A percentile compares a stretch with the other conserved stretches of the same genome.
Conservation (phyloP, 2,329 filamentous ascomycete genomes). For the Arthroderma sp. region DNA sequence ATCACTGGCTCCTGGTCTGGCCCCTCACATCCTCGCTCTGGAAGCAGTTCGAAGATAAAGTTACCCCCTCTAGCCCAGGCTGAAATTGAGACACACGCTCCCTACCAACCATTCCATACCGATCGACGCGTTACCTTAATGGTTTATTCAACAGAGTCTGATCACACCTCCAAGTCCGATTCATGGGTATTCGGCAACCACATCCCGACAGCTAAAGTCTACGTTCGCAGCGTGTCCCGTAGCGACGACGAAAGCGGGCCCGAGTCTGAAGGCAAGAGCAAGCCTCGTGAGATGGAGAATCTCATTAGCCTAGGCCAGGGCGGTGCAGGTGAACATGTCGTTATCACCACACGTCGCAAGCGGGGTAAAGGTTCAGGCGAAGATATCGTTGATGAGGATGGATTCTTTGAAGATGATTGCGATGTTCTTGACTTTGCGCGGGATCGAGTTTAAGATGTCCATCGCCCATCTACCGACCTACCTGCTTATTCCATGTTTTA, state of each 20-base stretch:
- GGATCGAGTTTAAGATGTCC: slow-evolving; percentile 36
- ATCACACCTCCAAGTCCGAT: slow-evolving; percentile 28
- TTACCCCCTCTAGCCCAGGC: slow-evolving; percentile 56
- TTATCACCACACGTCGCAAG: slow-evolving; percentile 66
- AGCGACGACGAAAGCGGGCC: slow-evolving; percentile 31
- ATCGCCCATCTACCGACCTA: background rate
- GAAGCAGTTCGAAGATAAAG: slow-evolving; percentile 29
- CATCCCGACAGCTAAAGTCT: slow-evolving; percentile 38
- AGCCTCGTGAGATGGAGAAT: slow-evolving; percentile 34
- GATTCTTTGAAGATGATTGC: slow-evolving; percentile 85
- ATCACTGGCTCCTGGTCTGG: slow-evolving; percentile 33
- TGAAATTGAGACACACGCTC: slow-evolving; percentile 89
- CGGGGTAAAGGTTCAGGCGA: slow-evolving; percentile 29
- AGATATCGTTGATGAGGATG: slow-evolving; percentile 40
- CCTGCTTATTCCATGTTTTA: background rate
- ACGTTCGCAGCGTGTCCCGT: slow-evolving; percentile 32
- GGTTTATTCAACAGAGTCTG: slow-evolving; percentile 41
- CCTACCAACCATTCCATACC: slow-evolving; percentile 92
- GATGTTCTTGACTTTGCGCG: slow-evolving; percentile 79
- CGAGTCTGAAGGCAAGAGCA: slow-evolving; percentile 21
- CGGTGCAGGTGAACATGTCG: slow-evolving; percentile 60
- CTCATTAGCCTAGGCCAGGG: slow-evolving; percentile 41
- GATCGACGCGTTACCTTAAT: slow-evolving; percentile 72
- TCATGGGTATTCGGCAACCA: slow-evolving; percentile 45
- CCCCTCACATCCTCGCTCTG: slow-evolving; percentile 30